These are phyloP conservation scores for Fusarium camptoceras DNA, from an alignment of 2,329 filamentous ascomycete genomes.

Conservation along the genomic window DNA sequence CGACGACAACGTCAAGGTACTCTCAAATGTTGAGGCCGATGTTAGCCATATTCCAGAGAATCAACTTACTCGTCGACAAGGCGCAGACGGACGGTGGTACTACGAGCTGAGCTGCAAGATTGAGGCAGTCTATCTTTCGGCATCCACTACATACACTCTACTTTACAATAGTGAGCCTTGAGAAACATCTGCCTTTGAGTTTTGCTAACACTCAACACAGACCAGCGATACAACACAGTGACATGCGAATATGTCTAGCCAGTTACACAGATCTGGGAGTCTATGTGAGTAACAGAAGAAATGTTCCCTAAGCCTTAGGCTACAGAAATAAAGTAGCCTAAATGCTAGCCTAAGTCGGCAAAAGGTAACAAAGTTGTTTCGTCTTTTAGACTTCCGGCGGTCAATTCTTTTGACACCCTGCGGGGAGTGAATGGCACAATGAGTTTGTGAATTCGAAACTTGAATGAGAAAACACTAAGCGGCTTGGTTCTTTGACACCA, in stretches of 20 bases:
- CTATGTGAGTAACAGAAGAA: no score
- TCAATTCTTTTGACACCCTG: no score
- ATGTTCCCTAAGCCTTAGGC: no score
- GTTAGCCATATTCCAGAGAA: slow-evolving; percentile 56
- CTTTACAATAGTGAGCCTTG: slow-evolving; percentile 54
- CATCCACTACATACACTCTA: slow-evolving; percentile 58
- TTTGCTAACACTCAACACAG: slow-evolving; percentile 44
- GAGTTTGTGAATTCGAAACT: no score
- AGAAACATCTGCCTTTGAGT: neutral
- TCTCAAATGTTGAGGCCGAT: slow-evolving; percentile 56
- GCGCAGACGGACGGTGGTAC: slow-evolving; percentile 54
- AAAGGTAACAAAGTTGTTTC: no score
- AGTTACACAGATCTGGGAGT: neutral
- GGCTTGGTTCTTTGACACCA: neutral
- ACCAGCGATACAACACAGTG: slow-evolving; percentile 56
- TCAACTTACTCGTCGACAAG: slow-evolving; percentile 49
- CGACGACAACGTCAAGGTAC: slow-evolving; percentile 52
- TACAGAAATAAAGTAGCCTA: no score
- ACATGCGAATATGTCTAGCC: slow-evolving; percentile 57
- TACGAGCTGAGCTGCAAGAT: slow-evolving; percentile 56
- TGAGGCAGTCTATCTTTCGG: slow-evolving; percentile 57
- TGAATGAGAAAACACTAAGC: neutral
- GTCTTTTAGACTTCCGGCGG: no score
- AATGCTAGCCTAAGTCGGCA: no score
- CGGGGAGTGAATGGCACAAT: no score